These are phyloP conservation scores for Zygoascus bituminiphila DNA, from an alignment of 805 yeast species.

Conservation along the genomic window DNA sequence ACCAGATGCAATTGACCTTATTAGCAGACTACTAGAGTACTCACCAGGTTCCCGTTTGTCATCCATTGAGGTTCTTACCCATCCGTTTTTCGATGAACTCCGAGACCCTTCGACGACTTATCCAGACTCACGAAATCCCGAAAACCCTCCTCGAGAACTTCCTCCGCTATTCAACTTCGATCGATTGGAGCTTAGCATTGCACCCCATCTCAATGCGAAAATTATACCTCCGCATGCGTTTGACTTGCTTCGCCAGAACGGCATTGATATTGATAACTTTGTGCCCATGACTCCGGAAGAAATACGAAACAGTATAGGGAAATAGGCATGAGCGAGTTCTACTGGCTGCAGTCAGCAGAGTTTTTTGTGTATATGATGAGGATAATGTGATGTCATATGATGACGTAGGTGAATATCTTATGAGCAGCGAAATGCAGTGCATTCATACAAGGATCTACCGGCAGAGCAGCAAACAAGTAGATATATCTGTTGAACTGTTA, in stretches of 20 bases:
- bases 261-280: conserved; percentile 46
- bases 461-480: too few relatives aligned
- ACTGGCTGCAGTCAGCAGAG: too few relatives aligned
- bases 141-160: conserved; percentile 57
- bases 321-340: too few relatives aligned
- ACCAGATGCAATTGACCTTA: conserved; percentile 75
- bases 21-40: conserved; percentile 75
- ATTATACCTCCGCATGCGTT: conserved; percentile 34
- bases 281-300: conserved; percentile 39
- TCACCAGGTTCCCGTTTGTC: conserved; percentile 79
- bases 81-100: conserved; percentile 82
- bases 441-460: too few relatives aligned
- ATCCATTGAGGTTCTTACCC: conserved; percentile 76
- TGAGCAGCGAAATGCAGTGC: too few relatives aligned
- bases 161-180: conserved; percentile 76
- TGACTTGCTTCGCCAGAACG: conserved; percentile 34
- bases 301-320: conserved; percentile 9
- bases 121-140: conserved; percentile 44
- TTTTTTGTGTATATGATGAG: background rate
- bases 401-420: background rate
- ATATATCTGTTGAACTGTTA: too few relatives aligned
- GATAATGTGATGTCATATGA: background rate
- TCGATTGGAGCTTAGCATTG: conserved; percentile 46
- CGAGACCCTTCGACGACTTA: conserved; percentile 41
- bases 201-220: conserved; percentile 33